Evolutionary conservation across 305 asterid genomes (phyloP), one percentile per base, ranked within the genome.

Genomic region (Petunia hybrid): DNA sequence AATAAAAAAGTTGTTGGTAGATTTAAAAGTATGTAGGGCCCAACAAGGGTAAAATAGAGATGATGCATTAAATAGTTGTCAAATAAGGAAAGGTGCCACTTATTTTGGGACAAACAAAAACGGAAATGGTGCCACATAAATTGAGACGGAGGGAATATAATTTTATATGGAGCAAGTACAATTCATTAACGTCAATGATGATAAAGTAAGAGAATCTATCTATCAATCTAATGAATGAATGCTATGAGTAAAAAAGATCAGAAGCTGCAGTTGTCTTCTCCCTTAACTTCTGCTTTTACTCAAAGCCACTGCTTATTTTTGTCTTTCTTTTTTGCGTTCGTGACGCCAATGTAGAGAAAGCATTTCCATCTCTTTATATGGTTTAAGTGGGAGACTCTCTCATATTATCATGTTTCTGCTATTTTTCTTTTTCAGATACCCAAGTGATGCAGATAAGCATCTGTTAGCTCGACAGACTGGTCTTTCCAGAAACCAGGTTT

Each of bases 381-480:
- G 80, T 84, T 89, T 83, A 45, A 89, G 89, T 43, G 68, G 86
- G 82, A 56, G 10, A 82, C 62, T 77, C 76, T 85, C 81, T 86
- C 81, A 93, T 89, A 92, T 79, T 85, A 31, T 35, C 67, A 16
- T 10, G 22, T 91, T 86, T 93, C 88, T 81, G 22, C 48, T 42
- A 82, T 4, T 4, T 86, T 87, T 88, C 82, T 87, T 84, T 92
- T 92, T 92, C 97, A 96, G 99, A 95, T 96, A 96, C 84, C 99
- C 99, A 85, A 94, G 98, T 90, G 99, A 96, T 84, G 99, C 99
- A 76, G 99, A 96, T 93, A 96, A 96, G 90, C 98, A 92, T 88
- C 97, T 96, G 82, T 87, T 96, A 88, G 93, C 99, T 78, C 87
- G 99, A 85, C 98, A 96, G 97, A 94, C 99, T 74, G 98, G 98